phyloP scores from a whole-genome alignment of 768 basidiomycete genomes.

The Coprinopsis strossmayeri region DNA sequence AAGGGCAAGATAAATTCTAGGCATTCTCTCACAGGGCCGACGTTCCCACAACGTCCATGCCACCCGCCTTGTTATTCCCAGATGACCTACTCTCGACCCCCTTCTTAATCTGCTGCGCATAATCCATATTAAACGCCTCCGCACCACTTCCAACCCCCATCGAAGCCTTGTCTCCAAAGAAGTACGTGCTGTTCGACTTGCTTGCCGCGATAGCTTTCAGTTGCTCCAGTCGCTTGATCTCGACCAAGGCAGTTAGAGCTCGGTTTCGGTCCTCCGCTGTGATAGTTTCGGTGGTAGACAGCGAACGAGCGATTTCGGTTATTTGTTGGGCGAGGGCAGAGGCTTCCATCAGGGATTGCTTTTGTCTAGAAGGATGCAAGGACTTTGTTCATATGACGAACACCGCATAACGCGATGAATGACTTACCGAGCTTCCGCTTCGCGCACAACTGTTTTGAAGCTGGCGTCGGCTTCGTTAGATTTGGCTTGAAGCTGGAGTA shows the following conservation, averaged over 20 bases:
- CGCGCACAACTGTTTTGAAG: slow-evolving; percentile 43
- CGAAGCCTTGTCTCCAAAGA: slow-evolving; percentile 41
- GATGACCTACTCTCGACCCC: neutral
- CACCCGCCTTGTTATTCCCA: neutral
- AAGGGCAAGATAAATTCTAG: no score
- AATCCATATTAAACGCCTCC: slow-evolving; percentile 42
- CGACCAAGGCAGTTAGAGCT: slow-evolving; percentile 37
- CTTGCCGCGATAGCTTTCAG: slow-evolving; percentile 45
- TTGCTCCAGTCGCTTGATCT: slow-evolving; percentile 46
- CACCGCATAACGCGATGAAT: no score
- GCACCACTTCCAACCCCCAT: slow-evolving; percentile 20
- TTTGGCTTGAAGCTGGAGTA: slow-evolving; percentile 40
- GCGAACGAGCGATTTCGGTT: slow-evolving; percentile 34
- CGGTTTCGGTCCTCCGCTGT: slow-evolving; percentile 27
- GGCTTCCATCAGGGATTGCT: slow-evolving; percentile 40
- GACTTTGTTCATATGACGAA: neutral
- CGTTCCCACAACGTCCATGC: neutral
- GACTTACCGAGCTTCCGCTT: slow-evolving; percentile 41
- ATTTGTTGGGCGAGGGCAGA: slow-evolving; percentile 44
- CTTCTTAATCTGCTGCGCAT: slow-evolving; percentile 38
- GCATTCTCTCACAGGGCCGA: no score
- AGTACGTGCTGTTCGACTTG: slow-evolving; percentile 48
- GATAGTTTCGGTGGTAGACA: slow-evolving; percentile 24
- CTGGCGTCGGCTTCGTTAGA: slow-evolving; percentile 49
- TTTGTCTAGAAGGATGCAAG: slow-evolving; percentile 7